Conservation (phyloP, 164 flowering plant species). For the Magnolia sinica region DNA sequence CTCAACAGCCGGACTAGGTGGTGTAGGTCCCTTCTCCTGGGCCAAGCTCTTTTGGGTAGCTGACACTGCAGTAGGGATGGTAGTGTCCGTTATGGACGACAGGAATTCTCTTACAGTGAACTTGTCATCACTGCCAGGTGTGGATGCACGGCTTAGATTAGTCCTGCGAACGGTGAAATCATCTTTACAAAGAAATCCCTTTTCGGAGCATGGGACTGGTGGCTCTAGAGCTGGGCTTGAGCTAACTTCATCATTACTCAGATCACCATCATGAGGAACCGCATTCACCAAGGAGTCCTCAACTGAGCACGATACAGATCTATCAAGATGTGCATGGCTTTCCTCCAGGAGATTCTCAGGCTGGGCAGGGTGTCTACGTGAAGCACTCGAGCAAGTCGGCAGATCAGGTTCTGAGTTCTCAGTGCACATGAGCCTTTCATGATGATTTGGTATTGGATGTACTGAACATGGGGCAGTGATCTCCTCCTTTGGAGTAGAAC, state of each 20-base stretch:
- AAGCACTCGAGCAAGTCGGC: conserved; percentile 23
- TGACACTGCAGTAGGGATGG: conserved; percentile 22
- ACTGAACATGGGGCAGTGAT: conserved; percentile 2
- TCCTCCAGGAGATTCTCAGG: conserved; percentile 24
- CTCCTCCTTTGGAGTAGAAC: conserved; percentile 24
- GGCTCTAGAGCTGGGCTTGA: conserved; percentile 23
- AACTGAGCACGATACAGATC: conserved; percentile 23
- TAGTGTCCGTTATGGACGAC: conserved; percentile 38
- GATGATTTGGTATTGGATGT: conserved; percentile 12
- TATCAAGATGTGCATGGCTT: conserved; percentile 19
- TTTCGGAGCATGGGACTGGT: conserved; percentile 28
- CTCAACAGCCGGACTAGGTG: conserved; percentile 34
- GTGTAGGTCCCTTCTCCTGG: conserved; percentile 32
- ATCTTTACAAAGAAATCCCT: conserved; percentile 26
- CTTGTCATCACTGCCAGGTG: conserved; percentile 59
- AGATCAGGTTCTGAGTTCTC: conserved; percentile 28
- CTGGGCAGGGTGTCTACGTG: conserved; percentile 26
- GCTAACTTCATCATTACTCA: conserved; percentile 27
- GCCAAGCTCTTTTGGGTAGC: conserved; percentile 30
- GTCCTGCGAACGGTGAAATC: conserved; percentile 22
- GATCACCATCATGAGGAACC: conserved; percentile 27
- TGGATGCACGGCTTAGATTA: conserved; percentile 24
- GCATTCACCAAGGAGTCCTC: conserved; percentile 24
- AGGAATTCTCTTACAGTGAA: conserved; percentile 61
- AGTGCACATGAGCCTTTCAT: conserved; percentile 21